These are phyloP conservation scores for Suhomyces atakaporum DNA, from an alignment of 1,139 yeast species.

Conservation along the genomic window DNA sequence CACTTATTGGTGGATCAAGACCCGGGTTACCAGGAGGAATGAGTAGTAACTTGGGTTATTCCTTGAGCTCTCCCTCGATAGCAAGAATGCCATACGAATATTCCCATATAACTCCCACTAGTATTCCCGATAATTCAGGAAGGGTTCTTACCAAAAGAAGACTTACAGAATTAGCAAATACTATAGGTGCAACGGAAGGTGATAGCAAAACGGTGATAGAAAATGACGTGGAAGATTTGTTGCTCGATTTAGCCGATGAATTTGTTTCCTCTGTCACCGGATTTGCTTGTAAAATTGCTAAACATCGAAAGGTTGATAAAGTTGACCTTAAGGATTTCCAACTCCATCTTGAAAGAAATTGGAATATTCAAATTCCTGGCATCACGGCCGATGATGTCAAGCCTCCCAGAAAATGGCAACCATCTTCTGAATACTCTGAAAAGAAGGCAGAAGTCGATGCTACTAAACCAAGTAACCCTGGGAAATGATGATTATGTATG, in stretches of 20 bases:
- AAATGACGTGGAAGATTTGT: slow-evolving; percentile 91
- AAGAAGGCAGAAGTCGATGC: slow-evolving; percentile 14
- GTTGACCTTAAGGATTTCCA: slow-evolving; percentile 89
- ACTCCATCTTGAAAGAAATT: slow-evolving; percentile 86
- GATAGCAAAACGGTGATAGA: slow-evolving; percentile 89
- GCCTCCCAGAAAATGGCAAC: slow-evolving; percentile 78
- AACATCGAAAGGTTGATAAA: slow-evolving; percentile 85
- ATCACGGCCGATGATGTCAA: slow-evolving; percentile 87
- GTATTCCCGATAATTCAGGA: slow-evolving; percentile 58
- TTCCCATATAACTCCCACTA: slow-evolving; percentile 32
- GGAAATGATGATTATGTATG: slow-evolving; percentile 5
- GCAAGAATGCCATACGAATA: slow-evolving; percentile 14
- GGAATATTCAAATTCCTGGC: slow-evolving; percentile 95
- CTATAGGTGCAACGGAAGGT: slow-evolving; percentile 81
- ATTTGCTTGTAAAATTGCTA: slow-evolving; percentile 92
- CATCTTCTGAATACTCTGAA: slow-evolving; percentile 60
- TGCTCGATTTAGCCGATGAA: slow-evolving; percentile 93
- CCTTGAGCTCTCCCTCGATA: slow-evolving; percentile 12
- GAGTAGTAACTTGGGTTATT: slow-evolving; percentile 9
- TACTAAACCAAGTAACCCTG: slow-evolving; percentile 9
- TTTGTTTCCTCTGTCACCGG: slow-evolving; percentile 87
- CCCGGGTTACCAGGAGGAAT: slow-evolving; percentile 9
- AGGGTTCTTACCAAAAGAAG: slow-evolving; percentile 88
- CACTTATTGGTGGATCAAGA: slow-evolving; percentile 5
- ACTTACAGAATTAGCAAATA: slow-evolving; percentile 77